Evolutionary conservation across 352 stramenopile genomes (phyloP).

Genomic region (Globisporangium nodosum): DNA sequence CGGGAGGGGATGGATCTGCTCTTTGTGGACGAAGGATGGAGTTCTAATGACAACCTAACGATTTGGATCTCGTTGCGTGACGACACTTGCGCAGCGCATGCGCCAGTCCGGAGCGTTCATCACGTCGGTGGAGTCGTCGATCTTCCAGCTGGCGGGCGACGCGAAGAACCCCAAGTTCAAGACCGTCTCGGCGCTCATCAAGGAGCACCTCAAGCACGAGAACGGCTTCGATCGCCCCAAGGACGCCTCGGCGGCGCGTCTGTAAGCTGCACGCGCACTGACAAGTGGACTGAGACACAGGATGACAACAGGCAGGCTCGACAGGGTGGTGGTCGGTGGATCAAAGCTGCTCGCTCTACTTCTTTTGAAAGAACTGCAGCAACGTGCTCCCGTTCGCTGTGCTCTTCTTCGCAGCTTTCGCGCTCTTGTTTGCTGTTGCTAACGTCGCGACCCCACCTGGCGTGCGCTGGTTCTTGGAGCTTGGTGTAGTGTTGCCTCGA

Average conservation of each 20-base stretch:
- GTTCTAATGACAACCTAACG: neutral
- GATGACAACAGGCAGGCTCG: neutral
- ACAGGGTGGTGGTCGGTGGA: neutral
- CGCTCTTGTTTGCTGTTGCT: conserved; percentile 1
- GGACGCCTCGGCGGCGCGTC: conserved; percentile 2
- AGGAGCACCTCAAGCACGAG: conserved; percentile 78
- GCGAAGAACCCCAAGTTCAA: conserved; percentile 93
- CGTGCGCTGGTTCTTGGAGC: neutral
- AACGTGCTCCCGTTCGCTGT: conserved; percentile 21
- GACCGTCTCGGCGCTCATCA: conserved; percentile 91
- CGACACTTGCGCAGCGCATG: conserved; percentile 70
- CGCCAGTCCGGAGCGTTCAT: conserved; percentile 91
- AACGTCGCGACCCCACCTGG: neutral
- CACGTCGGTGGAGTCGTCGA: conserved; percentile 93
- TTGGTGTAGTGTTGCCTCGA: no score
- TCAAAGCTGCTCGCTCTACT: neutral
- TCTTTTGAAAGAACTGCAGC: conserved; percentile 43
- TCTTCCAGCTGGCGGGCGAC: conserved; percentile 93
- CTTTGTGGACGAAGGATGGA: no score
- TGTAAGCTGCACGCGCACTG: neutral
- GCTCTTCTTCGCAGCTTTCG: neutral
- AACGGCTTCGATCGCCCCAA: conserved; percentile 48
- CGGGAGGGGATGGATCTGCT: no score
- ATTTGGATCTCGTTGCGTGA: neutral
- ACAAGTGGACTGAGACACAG: neutral